Evolutionary conservation across 345 rosid genomes (phyloP).

Genomic region (Melastoma malabathricum): DNA sequence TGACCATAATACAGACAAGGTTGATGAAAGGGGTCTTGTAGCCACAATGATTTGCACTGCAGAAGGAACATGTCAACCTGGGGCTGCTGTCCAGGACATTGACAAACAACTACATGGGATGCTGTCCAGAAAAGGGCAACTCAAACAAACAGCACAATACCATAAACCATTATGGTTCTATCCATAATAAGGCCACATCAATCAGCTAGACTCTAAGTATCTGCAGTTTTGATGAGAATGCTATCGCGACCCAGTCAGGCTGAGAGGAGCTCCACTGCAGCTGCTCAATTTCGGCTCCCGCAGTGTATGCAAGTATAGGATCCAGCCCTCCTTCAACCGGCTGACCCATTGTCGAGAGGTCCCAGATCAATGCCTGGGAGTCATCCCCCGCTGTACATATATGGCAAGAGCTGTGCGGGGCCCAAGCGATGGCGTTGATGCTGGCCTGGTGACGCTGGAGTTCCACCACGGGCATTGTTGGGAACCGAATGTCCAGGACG

Average conservation of each 20-base stretch:
- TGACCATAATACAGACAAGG: too few relatives aligned
- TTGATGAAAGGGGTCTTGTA: too few relatives aligned
- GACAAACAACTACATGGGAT: too few relatives aligned
- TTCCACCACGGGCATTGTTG: conserved; percentile 85
- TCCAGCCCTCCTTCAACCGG: conserved; percentile 93
- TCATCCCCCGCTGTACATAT: conserved; percentile 97
- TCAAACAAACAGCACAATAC: too few relatives aligned
- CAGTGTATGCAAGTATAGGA: conserved; percentile 85
- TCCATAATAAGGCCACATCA: background rate
- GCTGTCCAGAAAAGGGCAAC: too few relatives aligned
- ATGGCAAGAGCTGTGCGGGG: conserved; percentile 95
- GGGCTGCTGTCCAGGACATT: too few relatives aligned
- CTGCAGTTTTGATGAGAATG: conserved; percentile 85
- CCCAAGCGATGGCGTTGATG: conserved; percentile 94
- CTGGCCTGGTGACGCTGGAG: conserved; percentile 85
- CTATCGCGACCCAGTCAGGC: conserved; percentile 99
- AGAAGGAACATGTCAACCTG: too few relatives aligned
- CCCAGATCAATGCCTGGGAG: conserved; percentile 96
- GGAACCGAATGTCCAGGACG: conserved; percentile 82
- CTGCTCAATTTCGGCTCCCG: conserved; percentile 96
- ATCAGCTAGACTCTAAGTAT: conserved; percentile 75
- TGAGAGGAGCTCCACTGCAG: conserved; percentile 95
- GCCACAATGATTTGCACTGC: too few relatives aligned
- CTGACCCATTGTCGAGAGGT: conserved; percentile 86
- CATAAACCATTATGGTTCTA: too few relatives aligned